These are phyloP conservation scores for Eremochloa ophiuroides DNA, from an alignment of 176 grass and related monocot genomes.

Conservation along the genomic window DNA sequence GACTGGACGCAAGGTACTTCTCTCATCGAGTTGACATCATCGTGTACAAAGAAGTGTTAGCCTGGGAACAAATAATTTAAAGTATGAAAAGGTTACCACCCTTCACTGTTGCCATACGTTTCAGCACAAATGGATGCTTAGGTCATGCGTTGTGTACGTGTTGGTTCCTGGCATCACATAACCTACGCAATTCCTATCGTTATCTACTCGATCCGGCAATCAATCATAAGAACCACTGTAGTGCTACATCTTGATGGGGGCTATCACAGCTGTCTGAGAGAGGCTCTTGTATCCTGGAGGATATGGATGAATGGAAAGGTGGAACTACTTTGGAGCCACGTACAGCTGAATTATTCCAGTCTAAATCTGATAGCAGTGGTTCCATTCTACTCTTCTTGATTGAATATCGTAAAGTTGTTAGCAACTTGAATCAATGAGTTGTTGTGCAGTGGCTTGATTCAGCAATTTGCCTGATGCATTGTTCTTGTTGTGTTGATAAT, in stretches of 20 bases:
- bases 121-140: constrained; percentile 20
- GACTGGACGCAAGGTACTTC: not conserved
- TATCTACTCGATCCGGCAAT: constrained; percentile 25
- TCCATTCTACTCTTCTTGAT: not conserved
- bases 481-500: not conserved
- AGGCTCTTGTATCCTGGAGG: not conserved
- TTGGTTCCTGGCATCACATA: constrained; percentile 5
- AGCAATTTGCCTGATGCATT: not conserved
- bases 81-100: constrained; percentile 2
- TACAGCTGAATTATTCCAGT: constrained; percentile 10
- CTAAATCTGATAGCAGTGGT: not conserved
- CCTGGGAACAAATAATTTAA: constrained; percentile 15
- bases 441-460: not conserved
- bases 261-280: not conserved
- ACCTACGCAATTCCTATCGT: not conserved
- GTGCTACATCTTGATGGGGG: not conserved
- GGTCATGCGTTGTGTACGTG: constrained; percentile 10
- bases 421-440: not conserved
- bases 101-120: constrained; percentile 6
- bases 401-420: not conserved
- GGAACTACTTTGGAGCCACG: not conserved
- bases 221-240: not conserved
- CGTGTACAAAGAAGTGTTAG: not conserved
- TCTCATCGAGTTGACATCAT: constrained; percentile 2
- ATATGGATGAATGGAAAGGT: not conserved